Conservation (phyloP, 306 rosid genomes). For the Purshia tridentata region DNA sequence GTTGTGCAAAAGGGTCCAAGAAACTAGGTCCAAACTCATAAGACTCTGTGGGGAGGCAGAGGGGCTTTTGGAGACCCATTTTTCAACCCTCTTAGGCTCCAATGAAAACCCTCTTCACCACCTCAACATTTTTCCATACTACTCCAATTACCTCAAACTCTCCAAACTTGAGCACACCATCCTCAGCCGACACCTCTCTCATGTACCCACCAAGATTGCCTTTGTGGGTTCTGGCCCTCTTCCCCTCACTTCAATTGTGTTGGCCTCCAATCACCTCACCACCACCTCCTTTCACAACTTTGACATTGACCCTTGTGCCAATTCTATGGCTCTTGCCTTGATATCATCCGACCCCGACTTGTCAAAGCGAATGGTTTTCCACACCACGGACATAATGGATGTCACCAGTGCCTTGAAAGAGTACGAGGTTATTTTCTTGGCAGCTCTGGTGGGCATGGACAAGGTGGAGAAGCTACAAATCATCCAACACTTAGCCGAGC, state of each 20-base stretch:
- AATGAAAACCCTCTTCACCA: constrained; percentile 45
- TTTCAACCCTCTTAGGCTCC: constrained; percentile 49
- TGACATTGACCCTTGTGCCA: constrained; percentile 66
- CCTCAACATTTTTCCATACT: constrained; percentile 73
- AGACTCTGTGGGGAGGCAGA: constrained; percentile 72
- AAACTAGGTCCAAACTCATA: constrained; percentile 58
- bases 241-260: constrained; percentile 75
- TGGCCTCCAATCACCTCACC: constrained; percentile 68
- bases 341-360: constrained; percentile 56
- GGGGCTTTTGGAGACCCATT: constrained; percentile 63
- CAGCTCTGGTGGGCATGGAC: constrained; percentile 88
- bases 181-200: constrained; percentile 47
- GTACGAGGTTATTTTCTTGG: constrained; percentile 73
- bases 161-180: constrained; percentile 63
- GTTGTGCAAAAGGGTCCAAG: constrained; percentile 43
- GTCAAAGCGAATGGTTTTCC: constrained; percentile 62
- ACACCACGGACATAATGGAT: constrained; percentile 59
- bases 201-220: constrained; percentile 47
- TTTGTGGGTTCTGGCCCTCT: constrained; percentile 93
- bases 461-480: constrained; percentile 51
- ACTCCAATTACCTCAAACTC: constrained; percentile 75
- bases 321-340: constrained; percentile 53
- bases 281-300: constrained; percentile 66
- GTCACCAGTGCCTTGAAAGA: constrained; percentile 45
- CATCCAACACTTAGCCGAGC: constrained; percentile 54